Evolutionary conservation across 1,139 yeast species (phyloP), one percentile per base, ranked within the genome.

Genomic region (Scheffersomyces illinoinensis): DNA sequence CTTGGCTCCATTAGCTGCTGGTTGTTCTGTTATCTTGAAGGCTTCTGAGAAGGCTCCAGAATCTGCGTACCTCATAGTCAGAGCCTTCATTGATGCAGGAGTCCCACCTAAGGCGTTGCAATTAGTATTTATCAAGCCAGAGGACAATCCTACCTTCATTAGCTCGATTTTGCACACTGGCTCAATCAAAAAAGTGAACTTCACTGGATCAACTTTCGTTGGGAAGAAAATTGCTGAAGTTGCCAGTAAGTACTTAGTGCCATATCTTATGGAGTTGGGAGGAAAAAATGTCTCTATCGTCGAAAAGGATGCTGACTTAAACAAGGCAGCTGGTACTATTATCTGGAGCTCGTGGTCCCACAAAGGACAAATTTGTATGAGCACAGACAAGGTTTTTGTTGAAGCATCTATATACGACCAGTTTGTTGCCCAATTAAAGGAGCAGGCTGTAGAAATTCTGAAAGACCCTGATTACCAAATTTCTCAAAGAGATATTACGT

Each of bases 331-430:
- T 4, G 75, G 71, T 2, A 60, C 61, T 5, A 64, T 69, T 20
- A 56, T 77, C 18, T 71, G 73, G 71, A 68, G 75, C 26, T 67
- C 78, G 6, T 79, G 81, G 81, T 66, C 72, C 52, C 80, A 81
- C 63, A 76, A 73, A 61, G 85, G 84, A 10, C 85, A 81, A 59
- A 74, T 81, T 46, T 81, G 85, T 64, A 81, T 81, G 85, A 71
- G 77, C 54, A 74, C 81, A 1, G 85, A 80, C 59, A 69, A 68
- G 23, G 71, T 78, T 1, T 77, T 61, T 59, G 69, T 80, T 47
- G 76, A 78, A 53, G 76, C 72, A 51, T 50, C 63, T 0, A 66
- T 75, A 1, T 78, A 76, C 59, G 75, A 76, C 5, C 63, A 69
- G 43, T 71, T 75, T 53, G 59, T 70, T 20, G 58, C 58, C 2